Conservation (phyloP, 176 grass and related monocot genomes). For the Ampelocalamus luodianensis region DNA sequence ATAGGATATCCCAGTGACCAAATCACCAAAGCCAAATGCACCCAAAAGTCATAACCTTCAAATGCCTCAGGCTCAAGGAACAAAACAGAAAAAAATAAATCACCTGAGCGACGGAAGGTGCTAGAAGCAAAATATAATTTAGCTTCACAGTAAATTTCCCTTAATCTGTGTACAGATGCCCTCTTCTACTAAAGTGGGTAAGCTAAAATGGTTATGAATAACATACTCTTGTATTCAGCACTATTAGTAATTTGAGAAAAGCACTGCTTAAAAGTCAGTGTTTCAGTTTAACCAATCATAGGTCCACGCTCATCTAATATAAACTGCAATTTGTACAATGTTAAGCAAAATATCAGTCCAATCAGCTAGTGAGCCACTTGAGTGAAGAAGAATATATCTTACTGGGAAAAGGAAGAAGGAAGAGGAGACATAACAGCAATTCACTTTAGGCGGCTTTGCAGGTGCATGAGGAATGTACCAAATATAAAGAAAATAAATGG, state of each 20-base stretch:
- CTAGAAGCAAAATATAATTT: constrained; percentile 4
- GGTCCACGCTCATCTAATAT: background rate
- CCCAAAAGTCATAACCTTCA: background rate
- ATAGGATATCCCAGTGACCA: background rate
- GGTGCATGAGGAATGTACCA: constrained; percentile 38
- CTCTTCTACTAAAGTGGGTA: background rate
- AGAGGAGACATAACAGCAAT: constrained; percentile 23
- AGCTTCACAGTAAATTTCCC: background rate
- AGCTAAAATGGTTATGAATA: background rate
- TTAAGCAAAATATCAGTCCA: constrained; percentile 55
- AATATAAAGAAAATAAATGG: constrained; percentile 23
- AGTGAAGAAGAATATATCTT: constrained; percentile 41
- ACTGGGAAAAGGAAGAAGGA: background rate
- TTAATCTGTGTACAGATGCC: background rate
- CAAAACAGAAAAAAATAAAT: background rate
- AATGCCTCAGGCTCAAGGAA: background rate
- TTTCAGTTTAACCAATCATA: background rate
- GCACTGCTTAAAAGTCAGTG: background rate
- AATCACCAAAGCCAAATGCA: background rate
- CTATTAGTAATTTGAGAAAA: constrained; percentile 9
- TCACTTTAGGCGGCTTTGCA: constrained; percentile 34
- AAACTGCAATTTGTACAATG: constrained; percentile 35
- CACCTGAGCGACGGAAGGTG: background rate
- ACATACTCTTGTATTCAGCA: background rate
- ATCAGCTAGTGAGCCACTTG: constrained; percentile 50